Conservation (phyloP, 805 yeast species). For the Diddensiella transvaalensis region DNA sequence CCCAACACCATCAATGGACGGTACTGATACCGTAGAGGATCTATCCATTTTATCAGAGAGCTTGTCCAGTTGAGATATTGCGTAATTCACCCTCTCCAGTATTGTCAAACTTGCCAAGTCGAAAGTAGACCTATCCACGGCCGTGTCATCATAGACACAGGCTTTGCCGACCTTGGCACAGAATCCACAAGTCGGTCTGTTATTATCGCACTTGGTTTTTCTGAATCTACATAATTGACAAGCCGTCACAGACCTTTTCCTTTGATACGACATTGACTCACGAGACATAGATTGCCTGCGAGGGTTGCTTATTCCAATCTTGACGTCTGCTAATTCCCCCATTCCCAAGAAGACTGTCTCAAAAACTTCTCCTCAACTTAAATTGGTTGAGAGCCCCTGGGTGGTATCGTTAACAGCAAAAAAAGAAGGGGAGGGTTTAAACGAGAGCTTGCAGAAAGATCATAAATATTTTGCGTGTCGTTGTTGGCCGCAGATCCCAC, state of each 20-base stretch:
- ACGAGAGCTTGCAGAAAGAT: background rate
- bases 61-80: conserved; percentile 12
- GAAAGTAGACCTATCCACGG: conserved; percentile 16
- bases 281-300: conserved; percentile 7
- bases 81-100: conserved; percentile 14
- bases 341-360: too few relatives aligned
- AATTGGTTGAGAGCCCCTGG: too few relatives aligned
- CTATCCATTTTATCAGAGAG: conserved; percentile 12
- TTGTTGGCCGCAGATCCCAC: background rate
- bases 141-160: conserved; percentile 42
- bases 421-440: background rate
- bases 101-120: conserved; percentile 21
- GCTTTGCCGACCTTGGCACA: conserved; percentile 56
- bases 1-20: background rate
- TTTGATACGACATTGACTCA: conserved; percentile 21
- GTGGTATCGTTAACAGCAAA: too few relatives aligned
- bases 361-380: too few relatives aligned
- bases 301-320: background rate
- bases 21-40: background rate
- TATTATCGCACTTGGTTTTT: conserved; percentile 55
- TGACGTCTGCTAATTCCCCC: background rate
- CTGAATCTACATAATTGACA: conserved; percentile 67
- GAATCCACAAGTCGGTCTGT: conserved; percentile 51
- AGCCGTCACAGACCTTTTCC: conserved; percentile 59
- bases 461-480: background rate